These are phyloP conservation scores for Detonula confervacea DNA, from an alignment of 352 stramenopile genomes.

Conservation along the genomic window DNA sequence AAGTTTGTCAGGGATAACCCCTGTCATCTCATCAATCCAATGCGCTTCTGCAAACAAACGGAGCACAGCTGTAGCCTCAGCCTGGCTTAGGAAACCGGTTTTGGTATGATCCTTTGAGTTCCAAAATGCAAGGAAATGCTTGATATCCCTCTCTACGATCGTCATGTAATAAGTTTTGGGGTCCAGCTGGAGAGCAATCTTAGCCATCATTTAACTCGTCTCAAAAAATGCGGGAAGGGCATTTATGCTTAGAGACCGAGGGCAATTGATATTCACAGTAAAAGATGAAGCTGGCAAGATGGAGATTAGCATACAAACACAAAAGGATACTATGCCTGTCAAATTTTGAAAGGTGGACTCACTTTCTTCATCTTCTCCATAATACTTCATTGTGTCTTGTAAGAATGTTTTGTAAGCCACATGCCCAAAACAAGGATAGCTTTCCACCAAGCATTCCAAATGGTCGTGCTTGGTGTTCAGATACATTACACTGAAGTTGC, in stretches of 20 bases:
- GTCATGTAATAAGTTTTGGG: constrained; percentile 24
- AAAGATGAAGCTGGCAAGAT: constrained; percentile 8
- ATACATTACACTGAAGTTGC: constrained; percentile 43
- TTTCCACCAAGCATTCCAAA: constrained; percentile 66
- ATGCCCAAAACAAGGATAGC: constrained; percentile 57
- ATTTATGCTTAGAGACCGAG: constrained; percentile 19
- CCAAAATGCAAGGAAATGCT: constrained; percentile 49
- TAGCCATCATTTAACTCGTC: constrained; percentile 38
- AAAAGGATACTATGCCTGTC: no score
- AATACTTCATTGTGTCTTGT: constrained; percentile 8
- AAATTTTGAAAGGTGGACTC: no score
- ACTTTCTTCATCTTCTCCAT: constrained; percentile 20
- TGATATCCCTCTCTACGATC: constrained; percentile 20
- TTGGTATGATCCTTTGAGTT: constrained; percentile 24
- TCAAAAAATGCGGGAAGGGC: constrained; percentile 45
- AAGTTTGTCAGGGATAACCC: constrained; percentile 11
- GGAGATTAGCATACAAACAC: no score
- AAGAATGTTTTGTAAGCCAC: constrained; percentile 45
- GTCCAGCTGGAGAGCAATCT: constrained; percentile 30
- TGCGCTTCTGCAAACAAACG: constrained; percentile 17
- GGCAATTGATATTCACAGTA: not conserved
- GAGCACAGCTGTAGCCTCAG: constrained; percentile 27
- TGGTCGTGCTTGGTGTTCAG: constrained; percentile 68
- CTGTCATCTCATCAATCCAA: constrained; percentile 34
- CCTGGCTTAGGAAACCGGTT: constrained; percentile 27